Percentiles rank a stretch among this genome's conserved stretches.
Conservation (phyloP, 1,139 yeast species). For the Yamadazyma diddensiae region DNA sequence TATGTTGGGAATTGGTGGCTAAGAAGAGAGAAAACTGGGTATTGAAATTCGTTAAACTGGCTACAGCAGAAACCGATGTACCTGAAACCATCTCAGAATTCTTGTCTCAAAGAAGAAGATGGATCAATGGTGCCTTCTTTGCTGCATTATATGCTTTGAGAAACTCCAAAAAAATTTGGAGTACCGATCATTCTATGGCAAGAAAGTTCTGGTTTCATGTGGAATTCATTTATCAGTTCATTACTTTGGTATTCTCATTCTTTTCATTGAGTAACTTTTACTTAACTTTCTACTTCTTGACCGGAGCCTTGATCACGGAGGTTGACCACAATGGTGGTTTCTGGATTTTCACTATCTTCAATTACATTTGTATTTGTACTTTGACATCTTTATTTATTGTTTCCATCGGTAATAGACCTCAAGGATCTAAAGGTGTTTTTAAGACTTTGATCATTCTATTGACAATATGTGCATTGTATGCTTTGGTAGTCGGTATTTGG, state of each 20-base stretch:
- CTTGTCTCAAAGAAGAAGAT: constrained; percentile 91
- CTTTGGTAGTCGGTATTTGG: constrained; percentile 77
- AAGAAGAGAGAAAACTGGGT: constrained; percentile 88
- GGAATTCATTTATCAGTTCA: constrained; percentile 80
- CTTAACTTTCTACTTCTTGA: constrained; percentile 86
- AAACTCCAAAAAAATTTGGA: constrained; percentile 78
- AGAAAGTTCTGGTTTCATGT: constrained; percentile 79
- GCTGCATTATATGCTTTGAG: constrained; percentile 89
- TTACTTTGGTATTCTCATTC: constrained; percentile 76
- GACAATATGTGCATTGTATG: constrained; percentile 77
- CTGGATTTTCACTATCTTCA: constrained; percentile 77
- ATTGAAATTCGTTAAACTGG: constrained; percentile 85
- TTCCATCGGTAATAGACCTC: constrained; percentile 95
- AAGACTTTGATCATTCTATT: constrained; percentile 67
- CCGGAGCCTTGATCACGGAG: constrained; percentile 68
- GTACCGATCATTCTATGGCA: constrained; percentile 73
- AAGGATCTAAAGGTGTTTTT: constrained; percentile 73
- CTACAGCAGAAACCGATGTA: constrained; percentile 96
- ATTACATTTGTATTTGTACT: constrained; percentile 76
- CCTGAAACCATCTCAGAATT: constrained; percentile 91
- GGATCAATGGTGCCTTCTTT: constrained; percentile 97
- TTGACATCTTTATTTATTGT: constrained; percentile 83
- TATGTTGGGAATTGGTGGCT: constrained; percentile 96
- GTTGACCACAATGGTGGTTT: constrained; percentile 57
- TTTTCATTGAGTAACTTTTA: constrained; percentile 89